Percentiles rank a stretch among this genome's conserved stretches.
phyloP scores from a whole-genome alignment of 495 filamentous ascomycete species.

The Podospora comata region DNA sequence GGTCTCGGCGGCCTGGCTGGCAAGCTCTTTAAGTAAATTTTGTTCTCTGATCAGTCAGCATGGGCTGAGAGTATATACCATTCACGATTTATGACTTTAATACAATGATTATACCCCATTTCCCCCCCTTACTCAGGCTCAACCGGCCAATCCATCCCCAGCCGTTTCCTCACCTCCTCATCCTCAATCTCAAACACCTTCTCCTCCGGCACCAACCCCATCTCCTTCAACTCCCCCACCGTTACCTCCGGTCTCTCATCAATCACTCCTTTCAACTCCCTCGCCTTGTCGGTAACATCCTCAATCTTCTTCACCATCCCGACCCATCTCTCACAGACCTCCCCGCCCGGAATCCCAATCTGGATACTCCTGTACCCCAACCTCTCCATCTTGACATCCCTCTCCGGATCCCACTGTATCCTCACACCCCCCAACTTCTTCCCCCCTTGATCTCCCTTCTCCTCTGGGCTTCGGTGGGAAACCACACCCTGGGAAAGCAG shows the following conservation, averaged over 20 bases:
- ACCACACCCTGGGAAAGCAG: slow-evolving; percentile 34
- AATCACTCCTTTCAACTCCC: slow-evolving; percentile 43
- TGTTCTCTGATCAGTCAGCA: background rate
- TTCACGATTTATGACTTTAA: slow-evolving; percentile 3
- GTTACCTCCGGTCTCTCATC: slow-evolving; percentile 35
- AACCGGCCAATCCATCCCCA: slow-evolving; percentile 8
- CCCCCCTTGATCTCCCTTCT: slow-evolving; percentile 1
- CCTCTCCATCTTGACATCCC: slow-evolving; percentile 40
- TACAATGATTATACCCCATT: background rate
- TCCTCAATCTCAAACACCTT: slow-evolving; percentile 40
- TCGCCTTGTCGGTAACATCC: slow-evolving; percentile 56
- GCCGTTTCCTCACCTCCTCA: background rate
- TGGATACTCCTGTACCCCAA: slow-evolving; percentile 56
- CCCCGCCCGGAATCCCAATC: slow-evolving; percentile 51
- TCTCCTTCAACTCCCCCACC: slow-evolving; percentile 38
- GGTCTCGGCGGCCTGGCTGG: slow-evolving; percentile 2
- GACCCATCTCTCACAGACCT: slow-evolving; percentile 42
- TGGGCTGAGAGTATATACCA: background rate
- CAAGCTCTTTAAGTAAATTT: slow-evolving; percentile 11
- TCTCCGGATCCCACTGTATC: slow-evolving; percentile 65
- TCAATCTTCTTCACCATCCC: slow-evolving; percentile 53
- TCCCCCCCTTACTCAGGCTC: background rate
- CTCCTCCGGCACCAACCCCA: slow-evolving; percentile 46
- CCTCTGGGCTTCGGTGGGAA: slow-evolving; percentile 12
- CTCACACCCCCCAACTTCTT: slow-evolving; percentile 42